These are phyloP conservation scores for Pelargonium fulgidum DNA, from an alignment of 441 rosid genomes.

Conservation along the genomic window DNA sequence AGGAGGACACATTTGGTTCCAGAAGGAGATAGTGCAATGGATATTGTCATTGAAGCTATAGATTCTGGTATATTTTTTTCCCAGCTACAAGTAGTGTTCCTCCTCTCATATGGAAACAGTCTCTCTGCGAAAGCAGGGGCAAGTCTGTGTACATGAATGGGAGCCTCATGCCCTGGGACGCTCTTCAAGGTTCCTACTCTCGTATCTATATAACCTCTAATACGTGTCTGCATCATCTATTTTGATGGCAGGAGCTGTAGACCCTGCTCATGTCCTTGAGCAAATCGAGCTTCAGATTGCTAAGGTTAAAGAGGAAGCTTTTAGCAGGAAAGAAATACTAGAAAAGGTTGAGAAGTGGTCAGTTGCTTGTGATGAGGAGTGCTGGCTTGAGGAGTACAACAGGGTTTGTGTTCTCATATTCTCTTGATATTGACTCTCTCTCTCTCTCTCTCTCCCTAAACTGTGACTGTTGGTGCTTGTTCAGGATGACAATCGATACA, in stretches of 20 bases:
- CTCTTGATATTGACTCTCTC: neutral
- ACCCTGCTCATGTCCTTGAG: slow-evolving; percentile 57
- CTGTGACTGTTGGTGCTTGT: slow-evolving; percentile 15
- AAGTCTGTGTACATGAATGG: too few relatives aligned
- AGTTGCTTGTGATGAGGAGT: slow-evolving; percentile 83
- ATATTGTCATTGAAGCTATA: slow-evolving; percentile 60
- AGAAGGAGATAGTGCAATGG: slow-evolving; percentile 51
- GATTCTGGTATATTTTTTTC: slow-evolving; percentile 52
- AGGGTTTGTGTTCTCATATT: slow-evolving; percentile 48
- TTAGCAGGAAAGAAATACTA: slow-evolving; percentile 79
- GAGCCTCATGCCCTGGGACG: too few relatives aligned
- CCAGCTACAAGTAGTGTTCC: too few relatives aligned
- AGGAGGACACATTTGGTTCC: slow-evolving; percentile 81
- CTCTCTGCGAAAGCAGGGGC: too few relatives aligned
- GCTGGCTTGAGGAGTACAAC: slow-evolving; percentile 97
- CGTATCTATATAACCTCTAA: neutral
- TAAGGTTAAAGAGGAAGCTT: slow-evolving; percentile 80
- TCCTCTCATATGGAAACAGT: too few relatives aligned
- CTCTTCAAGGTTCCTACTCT: too few relatives aligned
- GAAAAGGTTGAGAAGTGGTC: slow-evolving; percentile 93
- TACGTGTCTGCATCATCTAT: neutral
- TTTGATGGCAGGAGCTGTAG: slow-evolving; percentile 42
- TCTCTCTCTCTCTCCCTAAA: slow-evolving; percentile 17
- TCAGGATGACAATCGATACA: slow-evolving; percentile 89
- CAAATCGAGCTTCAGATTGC: slow-evolving; percentile 78